phyloP scores from a whole-genome alignment of 2,329 filamentous ascomycete genomes.

The Clarireedia homoeocarpa region DNA sequence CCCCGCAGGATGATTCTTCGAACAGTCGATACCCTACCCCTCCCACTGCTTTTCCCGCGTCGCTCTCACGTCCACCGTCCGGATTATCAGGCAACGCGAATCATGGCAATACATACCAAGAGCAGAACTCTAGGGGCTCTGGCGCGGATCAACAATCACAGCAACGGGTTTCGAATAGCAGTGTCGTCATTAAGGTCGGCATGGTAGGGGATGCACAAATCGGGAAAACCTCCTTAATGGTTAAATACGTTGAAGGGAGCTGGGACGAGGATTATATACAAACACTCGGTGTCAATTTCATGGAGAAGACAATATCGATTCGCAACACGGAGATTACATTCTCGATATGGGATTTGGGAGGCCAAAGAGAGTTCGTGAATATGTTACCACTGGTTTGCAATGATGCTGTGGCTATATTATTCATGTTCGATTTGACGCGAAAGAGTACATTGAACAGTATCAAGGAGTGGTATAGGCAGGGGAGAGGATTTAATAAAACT shows the following conservation, averaged over 20 bases:
- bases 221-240: conserved; percentile 98
- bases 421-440: conserved; percentile 98
- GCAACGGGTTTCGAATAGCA: conserved; percentile 39
- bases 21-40: conserved; percentile 28
- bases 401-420: conserved; percentile 94
- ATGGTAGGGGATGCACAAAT: conserved; percentile 99
- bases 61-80: conserved; percentile 29
- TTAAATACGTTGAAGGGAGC: conserved; percentile 98
- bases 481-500: conserved; percentile 97
- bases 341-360: conserved; percentile 97
- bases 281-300: conserved; percentile 97
- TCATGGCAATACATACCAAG: conserved; percentile 27
- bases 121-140: conserved; percentile 27
- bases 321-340: conserved; percentile 99
- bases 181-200: conserved; percentile 97
- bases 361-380: conserved; percentile 98
- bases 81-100: conserved; percentile 27
- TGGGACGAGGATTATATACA: conserved; percentile 99
- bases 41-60: conserved; percentile 26
- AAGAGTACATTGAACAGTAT: conserved; percentile 99
- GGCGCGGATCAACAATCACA: conserved; percentile 13
- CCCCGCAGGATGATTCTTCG: conserved; percentile 20
- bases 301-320: conserved; percentile 99
- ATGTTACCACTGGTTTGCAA: conserved; percentile 99
- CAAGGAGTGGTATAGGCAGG: conserved; percentile 99